Conservation (phyloP, 805 yeast species). For the Cyberlindnera bimundalis region DNA sequence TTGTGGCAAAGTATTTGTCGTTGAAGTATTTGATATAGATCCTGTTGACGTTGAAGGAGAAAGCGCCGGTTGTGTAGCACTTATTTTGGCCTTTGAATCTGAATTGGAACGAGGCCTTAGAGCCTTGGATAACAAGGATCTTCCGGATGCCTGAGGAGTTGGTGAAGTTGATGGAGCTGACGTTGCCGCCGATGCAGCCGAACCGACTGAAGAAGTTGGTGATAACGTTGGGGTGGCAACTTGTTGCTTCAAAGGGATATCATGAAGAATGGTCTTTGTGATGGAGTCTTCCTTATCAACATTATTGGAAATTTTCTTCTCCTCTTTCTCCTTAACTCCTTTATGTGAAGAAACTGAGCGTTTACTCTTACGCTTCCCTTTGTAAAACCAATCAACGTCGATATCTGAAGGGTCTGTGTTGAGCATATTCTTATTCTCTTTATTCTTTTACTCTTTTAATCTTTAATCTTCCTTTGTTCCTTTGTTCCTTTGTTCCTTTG, state of each 20-base stretch:
- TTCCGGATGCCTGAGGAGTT: constrained; percentile 10
- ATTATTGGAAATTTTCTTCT: no score
- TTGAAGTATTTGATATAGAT: background rate
- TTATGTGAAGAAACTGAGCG: constrained; percentile 23
- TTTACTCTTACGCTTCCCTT: constrained; percentile 59
- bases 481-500: no score
- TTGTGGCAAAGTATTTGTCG: background rate
- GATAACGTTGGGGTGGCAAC: constrained; percentile 3
- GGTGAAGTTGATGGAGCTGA: constrained; percentile 16
- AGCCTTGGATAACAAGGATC: constrained; percentile 24
- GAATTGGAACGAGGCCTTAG: constrained; percentile 27
- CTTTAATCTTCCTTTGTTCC: no score
- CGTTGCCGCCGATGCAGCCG: constrained; percentile 13
- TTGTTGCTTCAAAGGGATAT: background rate
- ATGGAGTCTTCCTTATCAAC: no score
- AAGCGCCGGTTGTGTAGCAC: no score
- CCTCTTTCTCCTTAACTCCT: constrained; percentile 17
- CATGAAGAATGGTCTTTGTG: background rate
- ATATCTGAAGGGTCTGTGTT: constrained; percentile 29
- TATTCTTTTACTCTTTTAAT: background rate
- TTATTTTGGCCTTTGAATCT: constrained; percentile 18
- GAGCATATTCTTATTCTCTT: constrained; percentile 2
- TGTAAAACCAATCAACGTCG: constrained; percentile 81
- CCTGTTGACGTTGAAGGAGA: no score
- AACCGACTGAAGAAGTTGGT: constrained; percentile 16